Base-by-base conservation (phyloP, 345 rosid species). In the Kandelia obovata region DNA sequence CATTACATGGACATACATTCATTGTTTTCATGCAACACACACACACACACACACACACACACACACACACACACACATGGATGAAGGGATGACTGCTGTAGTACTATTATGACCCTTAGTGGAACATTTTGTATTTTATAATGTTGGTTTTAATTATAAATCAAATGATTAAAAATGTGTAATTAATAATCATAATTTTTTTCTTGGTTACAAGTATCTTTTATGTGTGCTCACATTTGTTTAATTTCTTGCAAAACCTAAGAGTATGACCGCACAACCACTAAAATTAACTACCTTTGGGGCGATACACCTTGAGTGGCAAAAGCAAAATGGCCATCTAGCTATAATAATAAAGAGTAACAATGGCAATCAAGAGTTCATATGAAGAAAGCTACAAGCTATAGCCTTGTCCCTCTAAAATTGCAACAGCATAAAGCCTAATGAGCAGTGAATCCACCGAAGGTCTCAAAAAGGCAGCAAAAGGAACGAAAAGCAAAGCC, bases 401-500 rank as follows among this genome's bases (percentile, higher is more conserved):
- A 43, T 13, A 0, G 49, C 49, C 5, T 0, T 43, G 17, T 5
- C 49, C 39, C 37, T 23, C 16, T 53, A 10, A 34, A 66, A 47
- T 53, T 59, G 57, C 28, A 56, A 66, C 31, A 31, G 60, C 58
- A 17, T 26, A 19, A 0, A 53, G 59, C 20, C 72, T 37, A 71
- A 61, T 53, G 53, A 62, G 78, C 53, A 53, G 62, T 70, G 74
- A 60, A 68, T 66, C 79, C 70, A 71, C 70, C 77, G 11, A 71
- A 62, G 66, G 10, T 31, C 65, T 66, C 51, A 32, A 68, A 75
- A 75, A 71, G 76, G 68, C 62, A 57, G 9, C 5, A 13, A 43
- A 43, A 15, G 49, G 26, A 17, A 9, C 1, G 10, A 67, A 65
- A 65, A 61, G 71, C 58, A 66, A 62, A 43, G 74, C 64, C 26